These are phyloP conservation scores for Solanum boliviense DNA, from an alignment of 257 asterid genomes.

Conservation along the genomic window DNA sequence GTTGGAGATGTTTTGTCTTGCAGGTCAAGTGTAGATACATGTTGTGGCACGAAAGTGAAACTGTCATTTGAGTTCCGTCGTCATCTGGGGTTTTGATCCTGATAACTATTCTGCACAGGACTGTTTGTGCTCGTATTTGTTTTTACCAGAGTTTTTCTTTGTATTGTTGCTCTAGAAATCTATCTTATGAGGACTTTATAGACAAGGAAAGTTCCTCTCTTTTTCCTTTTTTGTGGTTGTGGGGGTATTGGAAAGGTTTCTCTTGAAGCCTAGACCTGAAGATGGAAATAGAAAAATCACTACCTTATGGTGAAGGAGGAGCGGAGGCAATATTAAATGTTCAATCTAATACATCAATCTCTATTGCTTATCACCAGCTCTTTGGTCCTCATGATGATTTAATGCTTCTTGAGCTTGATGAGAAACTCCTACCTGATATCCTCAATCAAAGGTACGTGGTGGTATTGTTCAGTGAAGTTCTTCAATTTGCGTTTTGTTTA, in stretches of 20 bases:
- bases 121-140: not conserved
- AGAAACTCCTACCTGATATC: constrained; percentile 67
- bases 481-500: not conserved
- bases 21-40: not conserved
- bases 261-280: not conserved
- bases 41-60: not conserved
- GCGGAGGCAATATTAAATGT: constrained; percentile 65
- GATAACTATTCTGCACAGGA: not conserved
- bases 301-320: constrained; percentile 31
- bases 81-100: not conserved
- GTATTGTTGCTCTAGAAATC: not conserved
- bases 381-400: constrained; percentile 73
- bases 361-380: constrained; percentile 54
- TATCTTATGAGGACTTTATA: not conserved
- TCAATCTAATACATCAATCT: constrained; percentile 49
- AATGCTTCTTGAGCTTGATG: constrained; percentile 82
- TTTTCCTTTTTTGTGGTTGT: not conserved
- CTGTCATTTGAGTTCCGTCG: not conserved
- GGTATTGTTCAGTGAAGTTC: not conserved
- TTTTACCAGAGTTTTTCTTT: not conserved
- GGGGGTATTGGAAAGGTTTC: not conserved
- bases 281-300: constrained; percentile 12
- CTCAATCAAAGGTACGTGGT: constrained; percentile 51
- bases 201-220: not conserved
- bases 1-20: not conserved